Evolutionary conservation across 2,329 filamentous ascomycete species (phyloP), one percentile per base, ranked within the genome.

Genomic region (Colletotrichum incanum): DNA sequence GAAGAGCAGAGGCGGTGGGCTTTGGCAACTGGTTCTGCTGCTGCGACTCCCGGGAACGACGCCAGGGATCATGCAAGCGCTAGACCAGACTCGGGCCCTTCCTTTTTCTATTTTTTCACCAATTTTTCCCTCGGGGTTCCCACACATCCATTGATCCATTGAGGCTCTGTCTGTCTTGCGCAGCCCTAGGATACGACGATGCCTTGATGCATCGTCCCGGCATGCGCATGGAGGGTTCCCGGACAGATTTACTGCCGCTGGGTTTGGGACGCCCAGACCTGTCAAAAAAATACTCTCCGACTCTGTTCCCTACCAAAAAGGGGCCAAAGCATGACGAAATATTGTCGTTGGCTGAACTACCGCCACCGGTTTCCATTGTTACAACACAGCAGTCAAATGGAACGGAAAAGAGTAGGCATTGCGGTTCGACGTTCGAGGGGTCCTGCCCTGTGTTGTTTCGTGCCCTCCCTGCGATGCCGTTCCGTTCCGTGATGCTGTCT

Each of bases 191-290:
- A 39, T 39, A 62, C 26, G 5, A 59, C 41, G 16, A 34, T 20
- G 12, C 20, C 26, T 31, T 43, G 37, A 23, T 34, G 16, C n/a
- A 41, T 59, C n/a, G 59, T 49, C 45, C 45, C 31, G n/a, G 18
- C 28, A 43, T 43, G 23, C 47, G 43, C 47, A 39, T 39, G 16
- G 37, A 39, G 34, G 34, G n/a, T 41, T 41, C 31, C 45, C 8
- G 45, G 45, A 20, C n/a, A 5, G n/a, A 16, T 28, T 54, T 39
- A 14, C 47, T 31, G 31, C 49, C 34, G 45, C 23, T 67, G 52
- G 52, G 31, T 52, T 71, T 58, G 65, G 56, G 64, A 71, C 64
- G 64, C 65, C 68, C 58, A 71, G 64, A 71, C 68, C 68, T 71
- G 68, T 63, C 68, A 71, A 28, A 41, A 28, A 4, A 41, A 43